Evolutionary conservation across 2,329 filamentous ascomycete species (phyloP).

Genomic region (Fragosphaeria purpurea): DNA sequence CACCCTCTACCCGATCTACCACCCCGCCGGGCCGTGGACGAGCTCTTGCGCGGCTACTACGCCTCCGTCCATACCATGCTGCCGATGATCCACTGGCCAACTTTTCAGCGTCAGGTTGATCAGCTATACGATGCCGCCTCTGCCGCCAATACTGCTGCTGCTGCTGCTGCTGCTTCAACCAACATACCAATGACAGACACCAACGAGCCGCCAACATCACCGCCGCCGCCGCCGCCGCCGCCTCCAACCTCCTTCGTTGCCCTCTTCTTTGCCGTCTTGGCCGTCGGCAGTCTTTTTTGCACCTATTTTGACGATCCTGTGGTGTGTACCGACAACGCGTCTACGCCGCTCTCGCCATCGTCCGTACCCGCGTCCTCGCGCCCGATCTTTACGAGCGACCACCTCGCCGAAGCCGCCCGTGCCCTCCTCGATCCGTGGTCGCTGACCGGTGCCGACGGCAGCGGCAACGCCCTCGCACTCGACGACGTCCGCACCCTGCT

Average conservation of each 20-base stretch:
- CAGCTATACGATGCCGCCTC: constrained; percentile 48
- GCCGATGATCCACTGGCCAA: constrained; percentile 82
- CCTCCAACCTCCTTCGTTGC: constrained; percentile 63
- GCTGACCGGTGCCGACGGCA: neutral
- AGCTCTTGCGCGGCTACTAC: constrained; percentile 66
- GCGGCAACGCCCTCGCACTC: constrained; percentile 60
- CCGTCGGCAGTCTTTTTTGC: constrained; percentile 71
- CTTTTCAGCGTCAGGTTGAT: constrained; percentile 67
- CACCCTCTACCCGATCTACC: constrained; percentile 51
- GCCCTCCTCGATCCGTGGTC: constrained; percentile 66
- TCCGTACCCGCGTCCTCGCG: constrained; percentile 37
- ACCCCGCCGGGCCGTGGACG: constrained; percentile 57
- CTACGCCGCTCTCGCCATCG: too few relatives aligned
- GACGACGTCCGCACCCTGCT: constrained; percentile 66
- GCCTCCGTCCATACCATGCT: constrained; percentile 67
- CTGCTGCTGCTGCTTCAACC: neutral
- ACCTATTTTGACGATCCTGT: constrained; percentile 50
- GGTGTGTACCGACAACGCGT: too few relatives aligned
- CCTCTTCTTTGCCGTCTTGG: constrained; percentile 73
- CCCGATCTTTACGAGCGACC: constrained; percentile 43
- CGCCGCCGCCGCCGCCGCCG: neutral
- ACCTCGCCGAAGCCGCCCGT: constrained; percentile 62
- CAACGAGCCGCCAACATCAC: constrained; percentile 27
- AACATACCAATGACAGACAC: constrained; percentile 24
- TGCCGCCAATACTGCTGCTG: neutral